Evolutionary conservation across 78 protist genomes (phyloP), one percentile per base, ranked within the genome.

Genomic region (Creolimax fragrantissima): DNA sequence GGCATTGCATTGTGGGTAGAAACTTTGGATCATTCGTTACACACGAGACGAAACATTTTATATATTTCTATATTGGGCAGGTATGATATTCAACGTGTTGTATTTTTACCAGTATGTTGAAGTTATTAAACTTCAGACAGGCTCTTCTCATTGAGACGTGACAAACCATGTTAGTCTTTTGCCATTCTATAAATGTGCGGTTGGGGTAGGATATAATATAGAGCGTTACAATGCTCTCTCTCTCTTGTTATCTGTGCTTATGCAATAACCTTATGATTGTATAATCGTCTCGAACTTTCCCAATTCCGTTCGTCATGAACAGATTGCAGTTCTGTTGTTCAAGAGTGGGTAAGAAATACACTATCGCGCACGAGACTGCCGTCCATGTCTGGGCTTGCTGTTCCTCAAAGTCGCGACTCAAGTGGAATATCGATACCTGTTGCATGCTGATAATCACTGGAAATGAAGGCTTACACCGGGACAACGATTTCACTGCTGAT

Each of bases 11-110:
- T 37, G 99, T 98, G 35, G 99, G 99, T 84, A 95, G 99, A 45
- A 98, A 97, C 96, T 99, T 99, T 44, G 99, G 99, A 67, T 97
- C 99, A 35, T 98, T 96, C 89, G 99, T 98, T 47, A 98, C 99
- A 3, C 99, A 98, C 95, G 99, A 98, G 92, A 97, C 99, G 5
- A 98, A 98, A 97, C 96, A 96, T 93, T 98, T 97, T 94, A 97
- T 98, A 94, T 99, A 98, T 95, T 98, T 98, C 93, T 97, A 98
- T 94, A 92, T 98, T 41, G 99, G 99, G 35, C 98, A 98, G 92
- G 95, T 97, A n/a, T 32, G 74, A 32, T 58, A 11, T 58, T 32
- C 74, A 58, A 32, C 74, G 39, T 32, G 39, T 11, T 58, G 74
- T 17, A 17, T 17, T 58, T 58, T 58, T 11, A 17, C 17, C 39